Percentiles rank a stretch among this genome's conserved stretches.
phyloP scores from a whole-genome alignment of 208 protist genomes.

The Porcisia hertigi region DNA sequence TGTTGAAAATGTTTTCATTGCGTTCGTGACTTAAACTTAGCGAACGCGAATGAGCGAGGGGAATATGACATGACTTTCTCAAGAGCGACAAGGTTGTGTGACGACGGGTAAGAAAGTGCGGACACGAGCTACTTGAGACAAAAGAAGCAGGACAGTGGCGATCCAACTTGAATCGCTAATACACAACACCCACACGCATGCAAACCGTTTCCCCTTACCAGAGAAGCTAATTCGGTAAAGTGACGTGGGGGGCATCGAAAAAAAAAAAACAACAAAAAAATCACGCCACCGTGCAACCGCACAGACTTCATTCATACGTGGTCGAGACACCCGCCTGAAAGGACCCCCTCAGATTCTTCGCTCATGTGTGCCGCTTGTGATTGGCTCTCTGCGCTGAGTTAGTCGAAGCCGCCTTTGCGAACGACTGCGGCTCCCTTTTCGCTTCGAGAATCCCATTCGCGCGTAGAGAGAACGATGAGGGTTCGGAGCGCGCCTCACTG shows the following conservation, averaged over 20 bases:
- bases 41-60: neutral
- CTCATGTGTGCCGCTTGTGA: neutral
- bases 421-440: conserved; percentile 11
- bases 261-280: too few species aligned
- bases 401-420: conserved; percentile 7
- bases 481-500: neutral
- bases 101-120: neutral
- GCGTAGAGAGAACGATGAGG: neutral
- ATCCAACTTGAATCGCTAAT: neutral
- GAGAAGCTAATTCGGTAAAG: neutral
- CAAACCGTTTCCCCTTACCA: neutral
- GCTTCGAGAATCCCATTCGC: conserved; percentile 4
- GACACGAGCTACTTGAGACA: neutral
- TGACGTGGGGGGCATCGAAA: neutral
- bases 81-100: neutral
- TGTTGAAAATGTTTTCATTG: neutral
- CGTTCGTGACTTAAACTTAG: neutral
- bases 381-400: neutral
- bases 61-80: neutral
- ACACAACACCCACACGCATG: neutral
- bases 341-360: neutral
- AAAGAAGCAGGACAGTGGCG: neutral
- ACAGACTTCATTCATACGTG: neutral
- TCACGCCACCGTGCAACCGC: neutral
- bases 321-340: neutral